Evolutionary conservation across 305 asterid species (phyloP).

Genomic region (Solanum hybrid): DNA sequence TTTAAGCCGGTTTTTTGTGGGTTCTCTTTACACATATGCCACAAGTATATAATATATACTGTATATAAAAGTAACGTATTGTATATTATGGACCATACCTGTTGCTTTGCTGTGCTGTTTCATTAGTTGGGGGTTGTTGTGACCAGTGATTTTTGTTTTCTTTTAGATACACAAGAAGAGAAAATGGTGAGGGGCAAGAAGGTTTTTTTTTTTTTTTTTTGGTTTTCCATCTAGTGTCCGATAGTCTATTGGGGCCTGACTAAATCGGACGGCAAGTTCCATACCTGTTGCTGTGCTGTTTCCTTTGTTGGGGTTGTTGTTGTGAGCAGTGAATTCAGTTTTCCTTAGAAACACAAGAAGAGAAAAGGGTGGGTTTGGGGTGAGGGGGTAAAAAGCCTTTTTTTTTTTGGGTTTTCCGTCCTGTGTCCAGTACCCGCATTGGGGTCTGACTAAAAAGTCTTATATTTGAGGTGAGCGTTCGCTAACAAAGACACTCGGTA

Average conservation of each 20-base stretch:
- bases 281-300: conserved; percentile 17
- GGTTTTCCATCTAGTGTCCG: neutral
- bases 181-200: neutral
- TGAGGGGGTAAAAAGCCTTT: neutral
- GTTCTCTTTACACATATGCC: conserved; percentile 2
- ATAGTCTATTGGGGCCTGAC: neutral
- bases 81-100: conserved; percentile 25
- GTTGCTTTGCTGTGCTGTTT: conserved; percentile 18
- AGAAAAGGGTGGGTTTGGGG: neutral
- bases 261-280: neutral
- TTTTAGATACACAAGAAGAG: conserved; percentile 18
- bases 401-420: neutral
- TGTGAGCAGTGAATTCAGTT: conserved; percentile 28
- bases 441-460: neutral
- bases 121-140: conserved; percentile 12
- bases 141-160: conserved; percentile 29
- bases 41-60: neutral
- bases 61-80: conserved; percentile 8
- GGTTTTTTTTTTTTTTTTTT: neutral
- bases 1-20: conserved; percentile 15
- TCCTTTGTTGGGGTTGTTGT: conserved; percentile 10
- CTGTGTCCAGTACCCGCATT: neutral
- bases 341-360: conserved; percentile 20
- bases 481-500: neutral
- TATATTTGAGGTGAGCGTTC: neutral